Base-by-base conservation (phyloP, 768 basidiomycete species). In the Tulasnella sp. region DNA sequence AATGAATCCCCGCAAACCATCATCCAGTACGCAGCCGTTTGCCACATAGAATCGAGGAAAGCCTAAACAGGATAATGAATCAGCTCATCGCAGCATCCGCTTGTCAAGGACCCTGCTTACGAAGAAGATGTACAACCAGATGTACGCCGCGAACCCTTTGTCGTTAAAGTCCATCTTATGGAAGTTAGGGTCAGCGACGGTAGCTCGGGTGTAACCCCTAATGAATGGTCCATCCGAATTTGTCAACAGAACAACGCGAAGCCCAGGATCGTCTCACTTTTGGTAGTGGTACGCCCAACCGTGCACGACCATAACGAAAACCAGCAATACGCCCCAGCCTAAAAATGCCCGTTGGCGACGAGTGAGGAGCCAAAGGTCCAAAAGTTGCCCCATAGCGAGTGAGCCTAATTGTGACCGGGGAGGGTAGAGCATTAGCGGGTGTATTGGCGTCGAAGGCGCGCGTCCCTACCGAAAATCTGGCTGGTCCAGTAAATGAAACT, bases 11-110 rank as follows among this genome's bases (percentile, higher is more conserved):
- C 21, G n/a, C 27, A 36, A 21, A 77, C 72, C 78, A 81, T 74
- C 21, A 74, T 71, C 80, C 80, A 79, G 44, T 79, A 80, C 16
- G 77, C 90, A 0, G 90, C 90, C 1, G 92, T 94, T 84, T 95
- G 94, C 93, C 94, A 95, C 90, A 93, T 92, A 1, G 94, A 88
- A 81, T 95, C 94, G 80, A 94, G 87, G 16, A 95, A 83, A 38
- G 93, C 78, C 78, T 79, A 40, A 27, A 9, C 7, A 10, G 34
- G 12, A 9, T 31, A 44, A 34, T 36, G 27, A 18, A 16, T 79
- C 71, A 79, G 27, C 78, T 36, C 10, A 92, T 81, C 85, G 91
- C 94, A 31, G 48, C 18, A 40, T 9, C 19, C 3, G 14, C 21
- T 56, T 6, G 44, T 21, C 38, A 73, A n/a, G 10, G 24, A 16